A percentile compares a stretch with the other conserved stretches of the same genome.
phyloP scores from a whole-genome alignment of 495 filamentous ascomycete species.

The Gamarada debralockiae region DNA sequence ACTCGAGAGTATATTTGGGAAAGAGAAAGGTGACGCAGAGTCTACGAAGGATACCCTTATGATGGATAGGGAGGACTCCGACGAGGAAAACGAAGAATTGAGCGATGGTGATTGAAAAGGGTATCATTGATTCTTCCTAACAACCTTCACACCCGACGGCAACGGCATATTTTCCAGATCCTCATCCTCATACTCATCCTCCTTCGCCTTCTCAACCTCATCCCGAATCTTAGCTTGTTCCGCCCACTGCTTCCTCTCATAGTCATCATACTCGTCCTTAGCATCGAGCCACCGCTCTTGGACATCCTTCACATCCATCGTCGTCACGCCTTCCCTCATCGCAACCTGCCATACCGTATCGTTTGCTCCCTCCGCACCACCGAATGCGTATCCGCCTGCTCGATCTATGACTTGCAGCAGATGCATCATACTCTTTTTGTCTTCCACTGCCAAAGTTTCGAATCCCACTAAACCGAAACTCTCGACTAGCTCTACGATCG shows the following conservation, averaged over 20 bases:
- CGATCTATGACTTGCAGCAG: slow-evolving; percentile 83
- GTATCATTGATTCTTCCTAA: slow-evolving; percentile 37
- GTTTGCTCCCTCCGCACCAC: slow-evolving; percentile 84
- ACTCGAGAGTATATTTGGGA: slow-evolving; percentile 39
- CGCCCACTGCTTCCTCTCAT: slow-evolving; percentile 68
- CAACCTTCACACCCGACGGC: slow-evolving; percentile 30
- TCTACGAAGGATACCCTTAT: slow-evolving; percentile 31
- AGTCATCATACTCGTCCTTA: slow-evolving; percentile 82
- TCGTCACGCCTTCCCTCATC: slow-evolving; percentile 77
- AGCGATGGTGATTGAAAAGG: slow-evolving; percentile 32
- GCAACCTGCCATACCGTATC: slow-evolving; percentile 93
- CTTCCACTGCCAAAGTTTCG: slow-evolving; percentile 92
- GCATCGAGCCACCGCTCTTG: slow-evolving; percentile 93
- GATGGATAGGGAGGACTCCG: slow-evolving; percentile 40
- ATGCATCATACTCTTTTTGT: slow-evolving; percentile 93
- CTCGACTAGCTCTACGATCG: slow-evolving; percentile 81
- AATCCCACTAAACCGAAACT: slow-evolving; percentile 86
- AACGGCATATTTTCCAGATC: slow-evolving; percentile 26
- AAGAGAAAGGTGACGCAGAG: slow-evolving; percentile 25
- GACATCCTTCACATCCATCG: slow-evolving; percentile 79
- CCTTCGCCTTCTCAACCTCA: slow-evolving; percentile 31
- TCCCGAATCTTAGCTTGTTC: slow-evolving; percentile 38
- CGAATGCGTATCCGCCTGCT: slow-evolving; percentile 90
- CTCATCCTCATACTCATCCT: slow-evolving; percentile 29
- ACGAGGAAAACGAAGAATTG: slow-evolving; percentile 43